These are phyloP conservation scores for Fonsecaea pugnacius DNA, from an alignment of 2,329 filamentous ascomycete species.

Conservation along the genomic window DNA sequence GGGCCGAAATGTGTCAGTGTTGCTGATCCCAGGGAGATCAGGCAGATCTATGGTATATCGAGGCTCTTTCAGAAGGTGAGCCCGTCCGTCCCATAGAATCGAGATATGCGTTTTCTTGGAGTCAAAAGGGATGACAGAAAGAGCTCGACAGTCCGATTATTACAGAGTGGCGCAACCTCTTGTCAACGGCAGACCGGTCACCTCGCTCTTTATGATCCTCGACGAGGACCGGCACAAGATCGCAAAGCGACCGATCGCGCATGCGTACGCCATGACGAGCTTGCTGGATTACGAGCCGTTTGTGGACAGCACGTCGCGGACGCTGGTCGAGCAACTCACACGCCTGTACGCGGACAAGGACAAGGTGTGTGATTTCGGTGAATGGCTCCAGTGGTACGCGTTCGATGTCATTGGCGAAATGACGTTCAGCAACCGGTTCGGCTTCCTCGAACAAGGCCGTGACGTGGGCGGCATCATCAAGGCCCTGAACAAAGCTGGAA, in stretches of 20 bases:
- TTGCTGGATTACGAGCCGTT: slow-evolving; percentile 63
- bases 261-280: slow-evolving; percentile 59
- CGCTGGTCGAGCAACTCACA: slow-evolving; percentile 69
- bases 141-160: slow-evolving; percentile 13
- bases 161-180: slow-evolving; percentile 23
- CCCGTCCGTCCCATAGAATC: not conserved
- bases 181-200: slow-evolving; percentile 64
- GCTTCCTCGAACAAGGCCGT: slow-evolving; percentile 43
- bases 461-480: slow-evolving; percentile 45
- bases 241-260: slow-evolving; percentile 74
- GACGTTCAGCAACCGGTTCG: slow-evolving; percentile 42
- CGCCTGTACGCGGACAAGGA: slow-evolving; percentile 52
- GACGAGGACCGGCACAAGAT: slow-evolving; percentile 73
- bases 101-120: not conserved
- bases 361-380: slow-evolving; percentile 40
- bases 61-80: slow-evolving; percentile 22
- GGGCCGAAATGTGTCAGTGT: slow-evolving; percentile 72
- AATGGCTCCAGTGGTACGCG: slow-evolving; percentile 47
- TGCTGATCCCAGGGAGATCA: slow-evolving; percentile 60
- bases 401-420: slow-evolving; percentile 43
- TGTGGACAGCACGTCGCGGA: slow-evolving; percentile 72
- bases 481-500: slow-evolving; percentile 38
- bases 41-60: slow-evolving; percentile 69
- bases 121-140: not conserved
- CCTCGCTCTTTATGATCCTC: slow-evolving; percentile 76